These are phyloP conservation scores for Ceratocystis lukuohia DNA, from an alignment of 2,329 filamentous ascomycete species.

Conservation along the genomic window DNA sequence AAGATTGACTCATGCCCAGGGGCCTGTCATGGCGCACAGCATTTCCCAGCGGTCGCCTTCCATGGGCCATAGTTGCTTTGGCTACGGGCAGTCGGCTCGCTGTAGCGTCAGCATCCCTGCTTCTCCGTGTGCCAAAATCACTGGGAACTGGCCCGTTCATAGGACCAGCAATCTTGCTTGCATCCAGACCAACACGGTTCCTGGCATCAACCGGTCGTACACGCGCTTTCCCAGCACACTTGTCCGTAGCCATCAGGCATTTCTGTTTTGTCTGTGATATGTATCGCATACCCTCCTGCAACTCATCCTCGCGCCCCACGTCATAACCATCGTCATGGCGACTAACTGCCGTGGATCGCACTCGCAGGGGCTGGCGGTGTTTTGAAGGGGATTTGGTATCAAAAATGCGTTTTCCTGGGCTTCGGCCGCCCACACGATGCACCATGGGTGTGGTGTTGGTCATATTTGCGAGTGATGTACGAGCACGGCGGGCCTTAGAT, in stretches of 20 bases:
- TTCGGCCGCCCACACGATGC: background rate
- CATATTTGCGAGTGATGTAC: constrained; percentile 5
- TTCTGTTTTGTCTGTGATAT: constrained; percentile 87
- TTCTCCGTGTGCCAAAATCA: background rate
- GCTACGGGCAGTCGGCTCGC: background rate
- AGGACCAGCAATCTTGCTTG: background rate
- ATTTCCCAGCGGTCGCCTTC: background rate
- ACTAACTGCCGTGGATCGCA: background rate
- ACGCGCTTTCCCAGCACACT: constrained; percentile 10
- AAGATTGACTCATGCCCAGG: background rate
- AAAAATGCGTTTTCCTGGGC: constrained; percentile 11
- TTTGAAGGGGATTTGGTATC: constrained; percentile 14
- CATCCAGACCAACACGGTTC: background rate
- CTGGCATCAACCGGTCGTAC: background rate
- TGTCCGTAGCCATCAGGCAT: constrained; percentile 26
- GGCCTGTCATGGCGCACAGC: background rate
- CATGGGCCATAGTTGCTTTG: background rate
- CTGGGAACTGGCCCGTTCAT: constrained; percentile 10
- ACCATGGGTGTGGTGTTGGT: constrained; percentile 12
- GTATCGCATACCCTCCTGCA: constrained; percentile 71
- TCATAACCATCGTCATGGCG: constrained; percentile 35
- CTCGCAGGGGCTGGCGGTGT: constrained; percentile 11
- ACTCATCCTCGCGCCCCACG: constrained; percentile 50
- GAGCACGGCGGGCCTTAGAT: constrained; percentile 24
- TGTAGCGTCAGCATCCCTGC: background rate